Conservation (phyloP, 2,329 filamentous ascomycete species). For the Didymella glomerata region DNA sequence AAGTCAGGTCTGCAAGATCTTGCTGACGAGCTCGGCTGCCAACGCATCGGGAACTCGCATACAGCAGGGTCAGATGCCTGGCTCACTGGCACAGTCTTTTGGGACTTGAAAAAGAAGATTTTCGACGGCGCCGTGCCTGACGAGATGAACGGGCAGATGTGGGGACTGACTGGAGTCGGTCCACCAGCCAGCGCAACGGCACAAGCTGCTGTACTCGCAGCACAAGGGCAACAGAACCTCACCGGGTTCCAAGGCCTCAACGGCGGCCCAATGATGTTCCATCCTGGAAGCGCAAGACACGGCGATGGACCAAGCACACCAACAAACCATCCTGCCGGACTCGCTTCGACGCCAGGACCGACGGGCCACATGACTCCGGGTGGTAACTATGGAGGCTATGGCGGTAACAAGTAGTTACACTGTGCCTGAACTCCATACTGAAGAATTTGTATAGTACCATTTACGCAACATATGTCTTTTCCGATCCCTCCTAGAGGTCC, state of each 20-base stretch:
- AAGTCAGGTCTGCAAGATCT: slow-evolving; percentile 94
- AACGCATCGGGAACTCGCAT: slow-evolving; percentile 85
- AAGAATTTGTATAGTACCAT: slow-evolving; percentile 16
- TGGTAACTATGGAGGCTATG: slow-evolving; percentile 72
- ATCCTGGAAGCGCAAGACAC: slow-evolving; percentile 51
- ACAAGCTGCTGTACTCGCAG: slow-evolving; percentile 54
- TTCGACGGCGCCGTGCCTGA: slow-evolving; percentile 83
- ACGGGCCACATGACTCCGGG: slow-evolving; percentile 81
- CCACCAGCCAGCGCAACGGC: slow-evolving; percentile 65
- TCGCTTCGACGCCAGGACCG: slow-evolving; percentile 61
- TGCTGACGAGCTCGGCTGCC: slow-evolving; percentile 89
- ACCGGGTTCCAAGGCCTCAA: slow-evolving; percentile 47
- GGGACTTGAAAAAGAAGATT: slow-evolving; percentile 87
- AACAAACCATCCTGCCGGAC: slow-evolving; percentile 63
- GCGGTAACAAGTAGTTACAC: slow-evolving; percentile 33
- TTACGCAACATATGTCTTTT: not conserved
- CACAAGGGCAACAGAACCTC: slow-evolving; percentile 50
- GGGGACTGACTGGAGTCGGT: slow-evolving; percentile 77
- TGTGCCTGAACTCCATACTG: slow-evolving; percentile 9
- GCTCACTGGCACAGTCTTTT: slow-evolving; percentile 93
- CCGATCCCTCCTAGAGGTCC: not conserved
- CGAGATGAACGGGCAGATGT: slow-evolving; percentile 87
- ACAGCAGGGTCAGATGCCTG: slow-evolving; percentile 94
- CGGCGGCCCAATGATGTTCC: slow-evolving; percentile 49
- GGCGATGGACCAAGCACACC: slow-evolving; percentile 72